Percentiles rank a stretch among this genome's conserved stretches.
phyloP scores from a whole-genome alignment of 176 grass and related monocot genomes.

The Oryza nivara region DNA sequence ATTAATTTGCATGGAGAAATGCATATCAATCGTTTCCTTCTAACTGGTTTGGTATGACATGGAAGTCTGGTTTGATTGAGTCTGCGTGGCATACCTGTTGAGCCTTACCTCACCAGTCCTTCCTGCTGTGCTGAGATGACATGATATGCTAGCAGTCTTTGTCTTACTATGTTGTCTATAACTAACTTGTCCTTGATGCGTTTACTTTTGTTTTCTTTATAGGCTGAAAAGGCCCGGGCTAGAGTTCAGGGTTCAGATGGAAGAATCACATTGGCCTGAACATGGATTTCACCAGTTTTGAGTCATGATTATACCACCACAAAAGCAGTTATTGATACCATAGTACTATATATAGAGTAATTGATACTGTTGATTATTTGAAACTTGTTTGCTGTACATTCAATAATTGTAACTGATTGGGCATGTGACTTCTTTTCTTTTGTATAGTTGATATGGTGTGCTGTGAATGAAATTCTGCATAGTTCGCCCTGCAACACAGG shows the following conservation, averaged over 20 bases:
- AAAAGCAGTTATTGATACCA: constrained; percentile 28
- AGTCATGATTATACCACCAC: neutral
- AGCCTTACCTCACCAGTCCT: neutral
- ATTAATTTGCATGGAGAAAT: neutral
- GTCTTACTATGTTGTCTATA: neutral
- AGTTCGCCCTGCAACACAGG: neutral
- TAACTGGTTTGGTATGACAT: neutral
- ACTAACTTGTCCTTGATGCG: neutral
- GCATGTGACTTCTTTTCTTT: neutral
- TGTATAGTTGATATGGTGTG: neutral
- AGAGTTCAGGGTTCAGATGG: constrained; percentile 53
- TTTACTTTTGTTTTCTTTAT: constrained; percentile 20
- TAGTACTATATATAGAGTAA: neutral
- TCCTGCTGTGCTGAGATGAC: neutral
- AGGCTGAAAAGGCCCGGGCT: constrained; percentile 47
- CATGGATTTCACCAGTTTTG: neutral
- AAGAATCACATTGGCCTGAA: constrained; percentile 29
- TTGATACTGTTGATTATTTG: constrained; percentile 13
- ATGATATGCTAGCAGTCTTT: neutral
- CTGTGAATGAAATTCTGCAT: neutral
- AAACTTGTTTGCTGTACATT: neutral
- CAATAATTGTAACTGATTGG: neutral
- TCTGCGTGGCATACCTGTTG: neutral
- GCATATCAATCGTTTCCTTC: neutral
- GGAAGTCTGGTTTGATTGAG: neutral